Base-by-base conservation (phyloP, 2,329 filamentous ascomycete species). In the Curvularia hawaiiensis region DNA sequence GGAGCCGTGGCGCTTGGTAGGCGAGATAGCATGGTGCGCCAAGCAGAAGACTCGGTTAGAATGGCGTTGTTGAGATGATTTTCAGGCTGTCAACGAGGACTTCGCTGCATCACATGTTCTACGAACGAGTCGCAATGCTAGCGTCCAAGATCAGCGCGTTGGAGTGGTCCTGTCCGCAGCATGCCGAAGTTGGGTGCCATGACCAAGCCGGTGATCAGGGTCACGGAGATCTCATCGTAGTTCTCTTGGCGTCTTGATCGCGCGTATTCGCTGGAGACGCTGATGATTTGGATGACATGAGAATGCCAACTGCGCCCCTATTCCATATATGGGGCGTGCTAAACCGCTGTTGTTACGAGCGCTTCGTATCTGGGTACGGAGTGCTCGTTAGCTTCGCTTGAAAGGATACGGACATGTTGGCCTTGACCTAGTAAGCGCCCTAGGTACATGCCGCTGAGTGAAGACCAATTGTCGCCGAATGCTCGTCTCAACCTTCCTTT, bases 221-320 rank as follows among this genome's bases (percentile, higher is more conserved):
- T 40, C 47, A 39, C 20, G 22, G 33, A 50, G 47, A 50, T 50
- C 33, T 50, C 39, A 50, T 50, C 47, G 35, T 35, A 35, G 24
- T 18, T 30, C n/a, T 20, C n/a, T 33, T n/a, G 35, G 47, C 22
- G 33, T 20, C 10, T 16, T 38, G 16, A 14, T 28, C 24, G 22
- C 24, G 22, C 47, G 7, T 26, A 50, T 50, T 50, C 47, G 22
- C 12, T 16, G 26, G 33, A 28, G 18, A 28, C 38, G n/a, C 26
- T 50, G 47, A 30, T 39, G 47, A 39, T 50, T 28, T 50, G 12
- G 35, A 20, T 22, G 22, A 22, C 22, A 14, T 28, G 33, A 24
- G 18, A 48, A 48, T 24, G 45, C 20, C 20, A 11, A 35, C n/a
- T 33, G 9, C 11, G 20, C 18, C 45, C 45, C 30, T 48, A 18